Evolutionary conservation across 352 stramenopile genomes (phyloP).

Genomic region (Pythium vanterpoolii): DNA sequence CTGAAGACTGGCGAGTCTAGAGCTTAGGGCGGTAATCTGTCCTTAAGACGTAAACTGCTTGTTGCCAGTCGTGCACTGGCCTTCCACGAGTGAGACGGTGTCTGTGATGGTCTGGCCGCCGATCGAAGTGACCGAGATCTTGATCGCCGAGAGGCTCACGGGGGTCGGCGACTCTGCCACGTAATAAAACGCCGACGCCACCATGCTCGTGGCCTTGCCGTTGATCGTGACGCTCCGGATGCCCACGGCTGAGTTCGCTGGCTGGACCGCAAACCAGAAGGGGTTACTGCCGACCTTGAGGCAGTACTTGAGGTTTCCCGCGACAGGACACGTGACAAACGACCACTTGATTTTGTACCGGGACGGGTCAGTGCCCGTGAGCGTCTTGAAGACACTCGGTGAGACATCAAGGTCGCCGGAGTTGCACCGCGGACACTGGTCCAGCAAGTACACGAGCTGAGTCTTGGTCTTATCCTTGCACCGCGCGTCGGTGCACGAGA

Average conservation of each 20-base stretch:
- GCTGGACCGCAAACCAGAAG: constrained; percentile 60
- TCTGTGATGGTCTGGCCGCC: constrained; percentile 52
- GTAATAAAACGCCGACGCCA: constrained; percentile 44
- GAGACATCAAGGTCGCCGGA: constrained; percentile 53
- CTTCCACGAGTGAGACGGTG: constrained; percentile 42
- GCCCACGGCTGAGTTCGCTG: constrained; percentile 45
- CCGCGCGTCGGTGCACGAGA: constrained; percentile 38
- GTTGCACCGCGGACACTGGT: constrained; percentile 50
- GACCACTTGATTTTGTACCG: constrained; percentile 33
- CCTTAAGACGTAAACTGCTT: constrained; percentile 38
- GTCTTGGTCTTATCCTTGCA: constrained; percentile 32
- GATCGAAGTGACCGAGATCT: constrained; percentile 48
- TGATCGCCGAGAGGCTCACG: constrained; percentile 27
- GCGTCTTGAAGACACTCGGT: constrained; percentile 28
- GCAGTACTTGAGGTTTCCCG: constrained; percentile 36
- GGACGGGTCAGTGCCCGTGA: constrained; percentile 26
- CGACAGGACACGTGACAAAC: constrained; percentile 35
- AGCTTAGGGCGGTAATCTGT: too few relatives aligned
- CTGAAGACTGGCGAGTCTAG: too few relatives aligned
- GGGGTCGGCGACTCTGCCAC: constrained; percentile 25
- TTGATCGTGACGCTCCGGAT: constrained; percentile 52
- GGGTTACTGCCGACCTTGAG: constrained; percentile 53
- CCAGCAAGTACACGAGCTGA: constrained; percentile 61
- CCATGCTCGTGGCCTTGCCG: constrained; percentile 40
- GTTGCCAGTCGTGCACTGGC: constrained; percentile 40